Evolutionary conservation across 1,139 yeast species (phyloP).

Genomic region (Sporopachydermia cereana): DNA sequence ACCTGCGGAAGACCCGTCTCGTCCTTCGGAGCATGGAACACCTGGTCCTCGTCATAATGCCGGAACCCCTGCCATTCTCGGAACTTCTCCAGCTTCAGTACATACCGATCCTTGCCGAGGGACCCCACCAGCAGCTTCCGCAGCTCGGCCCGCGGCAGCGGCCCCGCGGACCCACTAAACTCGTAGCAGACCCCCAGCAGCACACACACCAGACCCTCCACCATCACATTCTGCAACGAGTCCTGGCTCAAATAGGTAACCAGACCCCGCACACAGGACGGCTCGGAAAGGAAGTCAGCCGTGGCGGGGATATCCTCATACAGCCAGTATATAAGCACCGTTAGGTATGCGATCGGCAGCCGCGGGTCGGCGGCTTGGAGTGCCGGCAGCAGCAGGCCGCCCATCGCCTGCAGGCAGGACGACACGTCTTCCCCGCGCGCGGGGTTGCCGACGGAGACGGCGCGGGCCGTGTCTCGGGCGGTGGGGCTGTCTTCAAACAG

Average conservation of each 20-base stretch:
- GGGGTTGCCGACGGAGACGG: constrained; percentile 52
- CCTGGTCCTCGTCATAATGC: constrained; percentile 37
- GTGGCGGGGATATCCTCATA: constrained; percentile 71
- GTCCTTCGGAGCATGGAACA: constrained; percentile 42
- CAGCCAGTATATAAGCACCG: constrained; percentile 66
- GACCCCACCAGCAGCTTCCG: constrained; percentile 50
- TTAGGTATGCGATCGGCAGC: constrained; percentile 66
- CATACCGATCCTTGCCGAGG: constrained; percentile 75
- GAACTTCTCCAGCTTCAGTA: constrained; percentile 62
- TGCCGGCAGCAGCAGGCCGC: constrained; percentile 63
- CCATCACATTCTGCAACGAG: constrained; percentile 44
- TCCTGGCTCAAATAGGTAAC: constrained; percentile 56
- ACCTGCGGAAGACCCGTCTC: constrained; percentile 82
- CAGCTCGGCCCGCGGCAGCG: constrained; percentile 46
- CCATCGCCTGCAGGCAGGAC: constrained; percentile 65
- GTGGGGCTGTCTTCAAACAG: constrained; percentile 45
- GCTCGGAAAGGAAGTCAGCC: constrained; percentile 61
- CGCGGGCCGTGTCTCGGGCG: constrained; percentile 38
- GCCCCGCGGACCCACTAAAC: constrained; percentile 62
- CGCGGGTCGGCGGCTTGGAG: constrained; percentile 57
- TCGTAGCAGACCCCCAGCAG: constrained; percentile 74
- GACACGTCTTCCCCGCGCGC: constrained; percentile 62
- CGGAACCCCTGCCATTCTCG: constrained; percentile 46
- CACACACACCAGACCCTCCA: constrained; percentile 67
- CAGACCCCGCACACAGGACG: constrained; percentile 53